phyloP scores from a whole-genome alignment of 306 rosid genomes.

The Astragalus membranaceus region DNA sequence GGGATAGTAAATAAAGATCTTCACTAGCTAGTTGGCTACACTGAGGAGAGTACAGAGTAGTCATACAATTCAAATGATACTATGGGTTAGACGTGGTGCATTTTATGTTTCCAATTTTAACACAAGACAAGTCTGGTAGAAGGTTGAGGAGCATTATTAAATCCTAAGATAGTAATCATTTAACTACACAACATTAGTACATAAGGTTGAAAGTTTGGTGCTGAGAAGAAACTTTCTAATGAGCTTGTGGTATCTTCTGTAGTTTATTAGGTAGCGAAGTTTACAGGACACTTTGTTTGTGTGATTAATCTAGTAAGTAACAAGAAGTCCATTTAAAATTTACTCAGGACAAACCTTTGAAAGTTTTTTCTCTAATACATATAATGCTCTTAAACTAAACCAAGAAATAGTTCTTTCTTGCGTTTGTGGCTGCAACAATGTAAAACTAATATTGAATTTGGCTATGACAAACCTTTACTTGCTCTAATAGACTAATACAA shows the following conservation, averaged over 20 bases:
- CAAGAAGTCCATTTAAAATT: constrained; percentile 3
- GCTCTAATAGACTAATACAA: background rate
- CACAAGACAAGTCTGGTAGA: background rate
- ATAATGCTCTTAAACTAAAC: background rate
- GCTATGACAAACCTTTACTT: background rate
- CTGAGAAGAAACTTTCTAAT: background rate
- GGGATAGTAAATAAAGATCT: background rate
- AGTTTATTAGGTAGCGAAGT: background rate
- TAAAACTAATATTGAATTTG: background rate
- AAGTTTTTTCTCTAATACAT: background rate
- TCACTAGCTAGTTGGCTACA: background rate
- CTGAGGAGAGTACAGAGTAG: background rate
- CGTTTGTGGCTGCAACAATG: background rate
- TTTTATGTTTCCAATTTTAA: background rate
- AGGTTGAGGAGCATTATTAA: background rate
- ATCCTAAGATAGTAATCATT: background rate
- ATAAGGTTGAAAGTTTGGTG: background rate
- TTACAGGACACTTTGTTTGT: background rate
- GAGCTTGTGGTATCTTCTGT: background rate
- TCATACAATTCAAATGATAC: background rate
- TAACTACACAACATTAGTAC: background rate
- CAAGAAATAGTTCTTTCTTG: background rate
- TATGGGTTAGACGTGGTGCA: background rate
- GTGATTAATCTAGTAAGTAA: background rate
- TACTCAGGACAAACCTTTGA: background rate